Conservation (phyloP, 148 eudicot species). For the Diospyros lotus region DNA sequence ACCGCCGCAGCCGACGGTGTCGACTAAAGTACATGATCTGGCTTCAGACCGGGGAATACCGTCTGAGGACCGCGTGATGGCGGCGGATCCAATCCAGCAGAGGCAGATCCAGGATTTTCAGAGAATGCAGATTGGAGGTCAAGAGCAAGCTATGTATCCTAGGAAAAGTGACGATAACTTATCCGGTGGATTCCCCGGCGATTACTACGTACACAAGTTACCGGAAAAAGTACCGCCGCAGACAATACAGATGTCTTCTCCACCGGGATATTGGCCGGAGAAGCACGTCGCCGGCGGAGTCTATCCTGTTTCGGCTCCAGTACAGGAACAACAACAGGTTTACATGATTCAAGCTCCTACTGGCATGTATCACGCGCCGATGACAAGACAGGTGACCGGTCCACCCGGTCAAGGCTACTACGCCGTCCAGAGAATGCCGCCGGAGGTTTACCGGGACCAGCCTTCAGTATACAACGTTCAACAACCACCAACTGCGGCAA, state of each 20-base stretch:
- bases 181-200: conserved; percentile 31
- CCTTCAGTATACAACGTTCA: conserved; percentile 30
- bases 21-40: conserved; percentile 20
- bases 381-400: conserved; percentile 40
- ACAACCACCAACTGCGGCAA: conserved; percentile 10
- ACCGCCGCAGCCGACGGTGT: conserved; percentile 10
- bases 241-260: conserved; percentile 25
- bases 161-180: conserved; percentile 45
- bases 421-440: conserved; percentile 48
- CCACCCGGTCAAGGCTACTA: conserved; percentile 57
- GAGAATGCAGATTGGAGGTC: conserved; percentile 51
- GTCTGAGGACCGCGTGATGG: conserved; percentile 25
- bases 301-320: conserved; percentile 19
- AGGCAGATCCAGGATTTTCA: conserved; percentile 52
- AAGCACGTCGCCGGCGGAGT: conserved; percentile 32
- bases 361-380: conserved; percentile 45
- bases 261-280: conserved; percentile 40
- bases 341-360: conserved; percentile 67
- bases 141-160: conserved; percentile 32
- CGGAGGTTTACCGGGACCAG: conserved; percentile 54
- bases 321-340: conserved; percentile 44
- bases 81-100: conserved; percentile 47
- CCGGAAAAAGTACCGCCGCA: conserved; percentile 30
- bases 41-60: conserved; percentile 20
- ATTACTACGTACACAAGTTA: conserved; percentile 30